phyloP scores from a whole-genome alignment of 768 basidiomycete genomes.

The Lanmaoa pseudosensibilis region DNA sequence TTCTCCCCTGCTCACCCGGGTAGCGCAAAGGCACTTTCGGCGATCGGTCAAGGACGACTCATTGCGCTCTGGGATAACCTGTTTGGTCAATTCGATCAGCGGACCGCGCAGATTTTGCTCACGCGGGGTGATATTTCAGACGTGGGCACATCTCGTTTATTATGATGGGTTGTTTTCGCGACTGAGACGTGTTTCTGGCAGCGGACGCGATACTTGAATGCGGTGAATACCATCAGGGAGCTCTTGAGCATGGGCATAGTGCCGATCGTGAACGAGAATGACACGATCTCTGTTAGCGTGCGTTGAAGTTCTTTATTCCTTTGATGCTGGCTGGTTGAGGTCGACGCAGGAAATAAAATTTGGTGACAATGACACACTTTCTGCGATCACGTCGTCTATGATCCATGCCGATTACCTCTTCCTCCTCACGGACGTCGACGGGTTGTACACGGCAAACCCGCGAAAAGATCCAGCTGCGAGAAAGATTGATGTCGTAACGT shows the following conservation, averaged over 20 bases:
- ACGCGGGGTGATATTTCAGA: conserved; percentile 98
- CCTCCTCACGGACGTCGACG: conserved; percentile 94
- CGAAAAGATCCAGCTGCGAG: conserved; percentile 82
- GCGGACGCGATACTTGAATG: conserved; percentile 95
- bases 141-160: conserved; percentile 47
- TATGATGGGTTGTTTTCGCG: not conserved
- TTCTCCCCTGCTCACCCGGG: conserved; percentile 17
- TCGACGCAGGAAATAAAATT: conserved; percentile 94
- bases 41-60: conserved; percentile 93
- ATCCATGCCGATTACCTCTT: conserved; percentile 98
- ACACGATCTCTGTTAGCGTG: conserved; percentile 96
- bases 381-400: conserved; percentile 97
- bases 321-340: conserved; percentile 1
- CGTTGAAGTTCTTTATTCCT: conserved; percentile 31
- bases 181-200: conserved; percentile 33
- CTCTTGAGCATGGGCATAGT: conserved; percentile 91
- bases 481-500: conserved; percentile 79
- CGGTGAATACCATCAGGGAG: conserved; percentile 92
- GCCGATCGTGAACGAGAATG: conserved; percentile 99
- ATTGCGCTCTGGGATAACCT: conserved; percentile 98
- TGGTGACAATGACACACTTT: conserved; percentile 97
- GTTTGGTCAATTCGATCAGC: conserved; percentile 90
- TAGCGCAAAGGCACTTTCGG: conserved; percentile 77
- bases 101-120: conserved; percentile 91
- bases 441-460: conserved; percentile 93